Evolutionary conservation across 495 filamentous ascomycete genomes (phyloP).

Genomic region (Hypoxylon cercidicola): DNA sequence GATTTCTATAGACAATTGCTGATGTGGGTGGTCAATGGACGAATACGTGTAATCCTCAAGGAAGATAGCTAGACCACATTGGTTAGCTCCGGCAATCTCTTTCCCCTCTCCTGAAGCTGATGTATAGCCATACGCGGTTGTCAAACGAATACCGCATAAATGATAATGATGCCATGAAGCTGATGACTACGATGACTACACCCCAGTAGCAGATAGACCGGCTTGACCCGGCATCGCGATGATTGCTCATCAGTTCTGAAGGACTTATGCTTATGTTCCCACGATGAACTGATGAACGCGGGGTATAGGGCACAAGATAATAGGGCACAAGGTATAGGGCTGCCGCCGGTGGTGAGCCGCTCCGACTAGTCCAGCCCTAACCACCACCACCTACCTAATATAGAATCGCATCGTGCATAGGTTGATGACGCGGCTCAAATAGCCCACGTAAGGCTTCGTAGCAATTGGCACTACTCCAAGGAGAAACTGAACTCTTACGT

Average conservation of each 20-base stretch:
- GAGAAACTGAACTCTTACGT: background rate
- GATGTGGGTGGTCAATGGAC: background rate
- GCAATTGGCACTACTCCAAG: slow-evolving; percentile 3
- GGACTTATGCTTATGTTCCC: background rate
- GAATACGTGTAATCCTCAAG: slow-evolving; percentile 1
- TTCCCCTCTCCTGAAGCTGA: background rate
- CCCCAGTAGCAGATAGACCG: background rate
- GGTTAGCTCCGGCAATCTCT: background rate
- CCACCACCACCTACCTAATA: background rate
- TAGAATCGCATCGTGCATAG: slow-evolving; percentile 14
- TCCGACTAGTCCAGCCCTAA: slow-evolving; percentile 19
- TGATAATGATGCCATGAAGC: slow-evolving; percentile 1
- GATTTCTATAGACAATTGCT: slow-evolving; percentile 1
- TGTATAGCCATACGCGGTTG: slow-evolving; percentile 2
- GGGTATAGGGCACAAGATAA: background rate
- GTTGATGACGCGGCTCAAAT: slow-evolving; percentile 32
- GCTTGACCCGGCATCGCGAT: background rate
- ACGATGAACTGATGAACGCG: background rate
- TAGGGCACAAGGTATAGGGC: background rate
- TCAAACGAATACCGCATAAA: background rate
- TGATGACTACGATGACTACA: background rate
- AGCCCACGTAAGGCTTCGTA: slow-evolving; percentile 28
- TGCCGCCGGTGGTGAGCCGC: background rate
- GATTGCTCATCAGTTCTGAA: background rate
- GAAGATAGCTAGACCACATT: too few species aligned